These are phyloP conservation scores for Hericium rajendrae DNA, from an alignment of 768 basidiomycete species.

Conservation along the genomic window DNA sequence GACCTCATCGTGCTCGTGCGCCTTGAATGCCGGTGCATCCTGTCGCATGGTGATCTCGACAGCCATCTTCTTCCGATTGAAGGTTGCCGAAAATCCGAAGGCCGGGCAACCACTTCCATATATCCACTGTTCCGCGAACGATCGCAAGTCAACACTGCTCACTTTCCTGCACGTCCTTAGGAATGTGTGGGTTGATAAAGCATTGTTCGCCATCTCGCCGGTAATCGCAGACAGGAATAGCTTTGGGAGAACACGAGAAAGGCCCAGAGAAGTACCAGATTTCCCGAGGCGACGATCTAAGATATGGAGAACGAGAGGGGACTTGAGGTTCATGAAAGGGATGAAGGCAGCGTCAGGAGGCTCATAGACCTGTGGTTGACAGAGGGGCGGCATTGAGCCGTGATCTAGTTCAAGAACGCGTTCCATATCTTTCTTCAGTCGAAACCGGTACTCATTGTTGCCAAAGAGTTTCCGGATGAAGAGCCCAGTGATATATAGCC, in stretches of 20 bases:
- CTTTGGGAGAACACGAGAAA: constrained; percentile 91
- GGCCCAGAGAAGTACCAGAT: constrained; percentile 87
- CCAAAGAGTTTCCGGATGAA: constrained; percentile 84
- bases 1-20: constrained; percentile 59
- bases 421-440: constrained; percentile 93
- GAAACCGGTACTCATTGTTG: constrained; percentile 94
- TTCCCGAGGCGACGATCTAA: constrained; percentile 90
- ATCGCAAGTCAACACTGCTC: constrained; percentile 79
- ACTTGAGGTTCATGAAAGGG: constrained; percentile 90
- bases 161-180: constrained; percentile 88
- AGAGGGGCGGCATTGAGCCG: constrained; percentile 86
- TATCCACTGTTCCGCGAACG: constrained; percentile 99
- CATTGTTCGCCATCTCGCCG: constrained; percentile 79
- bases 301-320: constrained; percentile 93
- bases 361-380: constrained; percentile 76
- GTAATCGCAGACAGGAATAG: constrained; percentile 90
- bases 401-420: constrained; percentile 82
- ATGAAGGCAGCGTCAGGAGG: constrained; percentile 74
- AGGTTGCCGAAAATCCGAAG: constrained; percentile 82
- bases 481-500: constrained; percentile 81
- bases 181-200: constrained; percentile 84
- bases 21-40: constrained; percentile 66
- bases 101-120: constrained; percentile 94
- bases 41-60: constrained; percentile 95
- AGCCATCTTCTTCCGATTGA: constrained; percentile 97